Conservation (phyloP, 129 eudicot genomes). For the Flaveria bidentis region DNA sequence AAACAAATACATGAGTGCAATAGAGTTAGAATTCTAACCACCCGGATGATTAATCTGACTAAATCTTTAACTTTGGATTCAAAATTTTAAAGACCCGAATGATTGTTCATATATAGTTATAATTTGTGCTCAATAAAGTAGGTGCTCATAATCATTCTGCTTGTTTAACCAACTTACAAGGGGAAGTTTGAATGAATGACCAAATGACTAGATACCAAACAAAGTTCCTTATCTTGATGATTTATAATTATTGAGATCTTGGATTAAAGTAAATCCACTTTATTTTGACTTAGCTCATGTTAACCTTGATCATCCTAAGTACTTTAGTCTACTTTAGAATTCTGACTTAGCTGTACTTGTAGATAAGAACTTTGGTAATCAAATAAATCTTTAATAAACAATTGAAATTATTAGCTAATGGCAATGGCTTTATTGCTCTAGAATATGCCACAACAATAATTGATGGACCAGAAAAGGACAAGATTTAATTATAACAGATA, state of each 20-base stretch:
- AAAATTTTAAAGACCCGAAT: too few relatives aligned
- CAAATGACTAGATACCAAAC: conserved; percentile 20
- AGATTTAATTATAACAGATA: too few relatives aligned
- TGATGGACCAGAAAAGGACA: conserved; percentile 16
- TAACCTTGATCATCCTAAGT: conserved; percentile 33
- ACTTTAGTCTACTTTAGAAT: conserved; percentile 36
- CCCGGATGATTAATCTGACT: conserved; percentile 4
- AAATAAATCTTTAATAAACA: conserved; percentile 30
- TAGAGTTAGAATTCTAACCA: neutral
- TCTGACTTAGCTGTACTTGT: conserved; percentile 39
- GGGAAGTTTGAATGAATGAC: conserved; percentile 24
- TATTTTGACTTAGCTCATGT: conserved; percentile 20
- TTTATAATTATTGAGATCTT: conserved; percentile 28
- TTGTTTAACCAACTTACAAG: conserved; percentile 17
- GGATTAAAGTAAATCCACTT: conserved; percentile 36
- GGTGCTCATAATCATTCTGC: conserved; percentile 13
- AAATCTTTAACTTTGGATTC: neutral
- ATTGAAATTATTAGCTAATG: conserved; percentile 13
- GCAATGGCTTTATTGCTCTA: neutral
- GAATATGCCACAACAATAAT: conserved; percentile 35
- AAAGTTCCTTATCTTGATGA: conserved; percentile 24
- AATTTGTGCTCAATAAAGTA: neutral
- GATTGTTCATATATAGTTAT: too few relatives aligned
- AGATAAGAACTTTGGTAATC: conserved; percentile 34
- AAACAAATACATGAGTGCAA: neutral